Percentiles rank a stretch among this genome's conserved stretches.
Conservation (phyloP, 2,329 filamentous ascomycete genomes). For the Fusarium subglutinans region DNA sequence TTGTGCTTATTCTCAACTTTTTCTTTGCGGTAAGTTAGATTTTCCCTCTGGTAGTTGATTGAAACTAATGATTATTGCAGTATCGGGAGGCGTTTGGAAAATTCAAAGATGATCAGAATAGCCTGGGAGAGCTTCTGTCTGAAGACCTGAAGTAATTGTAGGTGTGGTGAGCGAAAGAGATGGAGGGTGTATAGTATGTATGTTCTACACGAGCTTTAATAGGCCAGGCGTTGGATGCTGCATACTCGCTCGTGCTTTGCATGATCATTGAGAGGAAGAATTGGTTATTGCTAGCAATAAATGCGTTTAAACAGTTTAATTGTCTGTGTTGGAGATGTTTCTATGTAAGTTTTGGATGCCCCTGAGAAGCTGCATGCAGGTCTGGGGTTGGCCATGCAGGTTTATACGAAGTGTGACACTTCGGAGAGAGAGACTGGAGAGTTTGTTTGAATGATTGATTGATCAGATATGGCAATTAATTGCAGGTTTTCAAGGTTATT, state of each 20-base stretch:
- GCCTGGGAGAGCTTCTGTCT: conserved; percentile 17
- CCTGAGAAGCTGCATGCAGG: conserved; percentile 6
- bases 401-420: not conserved
- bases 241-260: conserved; percentile 24
- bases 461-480: not conserved
- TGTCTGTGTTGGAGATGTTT: not conserved
- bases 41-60: not conserved
- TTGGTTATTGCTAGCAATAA: not conserved
- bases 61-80: conserved; percentile 36
- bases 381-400: not conserved
- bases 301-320: not conserved
- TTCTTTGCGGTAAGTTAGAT: conserved; percentile 74
- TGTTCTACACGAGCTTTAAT: not conserved
- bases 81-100: conserved; percentile 47
- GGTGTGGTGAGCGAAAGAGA: not conserved
- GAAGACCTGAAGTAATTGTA: conserved; percentile 45
- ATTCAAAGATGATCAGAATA: conserved; percentile 34
- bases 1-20: conserved; percentile 88
- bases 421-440: not conserved
- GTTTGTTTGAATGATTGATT: not conserved
- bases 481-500: not conserved
- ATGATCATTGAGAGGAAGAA: not conserved
- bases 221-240: conserved; percentile 29
- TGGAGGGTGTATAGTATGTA: conserved; percentile 18
- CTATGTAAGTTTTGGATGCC: not conserved